Evolutionary conservation across 768 basidiomycete genomes (phyloP).

Genomic region (Leucocoprinus birnbaumii): DNA sequence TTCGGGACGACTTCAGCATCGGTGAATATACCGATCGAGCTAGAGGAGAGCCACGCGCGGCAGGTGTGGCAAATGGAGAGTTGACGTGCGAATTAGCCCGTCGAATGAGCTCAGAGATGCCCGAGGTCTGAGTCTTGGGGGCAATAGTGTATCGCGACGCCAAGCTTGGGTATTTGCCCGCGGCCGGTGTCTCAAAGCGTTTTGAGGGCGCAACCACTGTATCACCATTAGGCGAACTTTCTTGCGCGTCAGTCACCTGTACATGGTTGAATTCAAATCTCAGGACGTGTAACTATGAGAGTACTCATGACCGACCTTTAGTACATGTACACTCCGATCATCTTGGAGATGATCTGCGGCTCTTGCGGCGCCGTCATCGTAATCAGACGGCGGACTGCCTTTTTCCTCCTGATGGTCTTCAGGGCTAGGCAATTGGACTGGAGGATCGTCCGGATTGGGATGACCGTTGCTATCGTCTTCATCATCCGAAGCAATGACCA

Average conservation of each 20-base stretch:
- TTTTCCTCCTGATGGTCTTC: not conserved
- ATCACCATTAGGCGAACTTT: not conserved
- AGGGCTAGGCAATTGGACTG: not conserved
- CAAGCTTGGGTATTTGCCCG: constrained; percentile 15
- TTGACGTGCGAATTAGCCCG: constrained; percentile 65
- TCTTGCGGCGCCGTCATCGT: constrained; percentile 11
- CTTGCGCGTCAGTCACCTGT: not conserved
- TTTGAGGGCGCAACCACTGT: constrained; percentile 10
- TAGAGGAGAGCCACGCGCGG: constrained; percentile 5
- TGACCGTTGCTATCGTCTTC: constrained; percentile 22
- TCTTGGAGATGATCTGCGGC: constrained; percentile 16
- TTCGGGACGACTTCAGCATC: constrained; percentile 60
- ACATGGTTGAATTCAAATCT: not conserved
- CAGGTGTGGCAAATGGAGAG: constrained; percentile 46
- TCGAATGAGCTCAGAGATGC: constrained; percentile 76
- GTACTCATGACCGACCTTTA: not conserved
- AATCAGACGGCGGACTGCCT: constrained; percentile 7
- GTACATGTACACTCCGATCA: not conserved
- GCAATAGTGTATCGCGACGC: constrained; percentile 40
- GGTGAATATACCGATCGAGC: constrained; percentile 51
- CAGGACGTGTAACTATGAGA: not conserved
- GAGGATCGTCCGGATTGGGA: not conserved
- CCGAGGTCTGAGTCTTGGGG: constrained; percentile 47
- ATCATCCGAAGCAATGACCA: constrained; percentile 28
- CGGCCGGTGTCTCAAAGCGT: constrained; percentile 7